Base-by-base conservation (phyloP, 2,329 filamentous ascomycete species). In the Hypomyces perniciosus region DNA sequence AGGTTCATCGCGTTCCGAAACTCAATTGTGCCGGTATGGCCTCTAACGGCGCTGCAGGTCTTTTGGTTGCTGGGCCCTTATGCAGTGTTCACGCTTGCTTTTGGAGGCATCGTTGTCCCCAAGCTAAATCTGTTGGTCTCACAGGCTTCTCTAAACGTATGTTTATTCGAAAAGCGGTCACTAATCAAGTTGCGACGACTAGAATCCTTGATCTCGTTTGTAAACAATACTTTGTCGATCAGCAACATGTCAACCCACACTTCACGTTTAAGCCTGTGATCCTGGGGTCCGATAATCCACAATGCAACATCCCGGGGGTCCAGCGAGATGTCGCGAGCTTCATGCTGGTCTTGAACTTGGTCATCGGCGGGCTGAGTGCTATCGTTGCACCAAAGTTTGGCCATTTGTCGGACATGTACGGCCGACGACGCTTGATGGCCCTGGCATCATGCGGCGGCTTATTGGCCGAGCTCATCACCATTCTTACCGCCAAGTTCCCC, bases 61-160 rank as follows among this genome's bases (percentile, higher is more conserved):
- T 88, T 78, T 68, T 97, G 90, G 88, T 76, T 97, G 4, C 68
- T 97, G 6, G 81, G 80, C 0, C 88, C 90, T 1, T 93, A 91
- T 68, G 76, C 87, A 50, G 69, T 96, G 41, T 92, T 90, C 64
- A 89, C 90, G 0, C 73, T 95, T 48, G 90, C 91, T 0, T 92
- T 93, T 67, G 93, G 92, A 31, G 90, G 89, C 51, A 80, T 88
- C 6, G 75, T 93, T 6, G 88, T 96, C 7, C 91, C 92, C 8
- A 93, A 87, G 66, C 76, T 96, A 55, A 95, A 96, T 62, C 72
- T 96, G 69, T 82, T 68, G 66, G 78, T 60, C 38, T 27, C 39
- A 27, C 3, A 30, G 9, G 5, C 27, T 26, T 27, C 10, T 27
- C 20, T 44, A 26, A 33, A 10, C 8, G 6, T 29, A 5, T 45